Percentiles rank a stretch among this genome's conserved stretches.
These are phyloP conservation scores for Alternaria panax DNA, from an alignment of 2,329 filamentous ascomycete genomes.

Conservation along the genomic window DNA sequence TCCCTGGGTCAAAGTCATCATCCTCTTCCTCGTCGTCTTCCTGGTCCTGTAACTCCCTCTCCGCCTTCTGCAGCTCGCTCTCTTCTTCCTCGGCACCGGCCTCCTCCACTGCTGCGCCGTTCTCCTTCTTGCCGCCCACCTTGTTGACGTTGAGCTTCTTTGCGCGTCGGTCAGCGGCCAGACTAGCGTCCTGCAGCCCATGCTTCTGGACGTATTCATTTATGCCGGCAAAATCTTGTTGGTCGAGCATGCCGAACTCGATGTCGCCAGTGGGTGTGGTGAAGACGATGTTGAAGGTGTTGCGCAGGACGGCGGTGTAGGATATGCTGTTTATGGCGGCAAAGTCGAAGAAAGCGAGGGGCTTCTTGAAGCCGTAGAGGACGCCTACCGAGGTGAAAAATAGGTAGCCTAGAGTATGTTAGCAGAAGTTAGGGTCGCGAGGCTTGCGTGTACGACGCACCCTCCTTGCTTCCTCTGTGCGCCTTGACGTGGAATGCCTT, in stretches of 20 bases:
- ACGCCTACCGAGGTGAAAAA: constrained; percentile 69
- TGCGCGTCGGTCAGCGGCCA: constrained; percentile 66
- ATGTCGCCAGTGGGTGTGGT: constrained; percentile 62
- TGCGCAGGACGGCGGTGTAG: constrained; percentile 69
- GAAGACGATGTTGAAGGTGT: constrained; percentile 71
- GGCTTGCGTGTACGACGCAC: constrained; percentile 45
- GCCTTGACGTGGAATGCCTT: constrained; percentile 70
- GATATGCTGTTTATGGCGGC: constrained; percentile 65
- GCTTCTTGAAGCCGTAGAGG: constrained; percentile 71
- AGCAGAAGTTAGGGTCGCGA: constrained; percentile 5
- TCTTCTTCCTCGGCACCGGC: constrained; percentile 44
- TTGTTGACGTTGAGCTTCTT: constrained; percentile 65
- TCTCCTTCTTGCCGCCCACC: constrained; percentile 33
- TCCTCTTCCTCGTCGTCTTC: constrained; percentile 53
- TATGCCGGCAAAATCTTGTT: constrained; percentile 68
- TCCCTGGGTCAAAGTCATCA: constrained; percentile 53
- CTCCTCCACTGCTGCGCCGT: constrained; percentile 6
- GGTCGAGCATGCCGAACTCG: constrained; percentile 72
- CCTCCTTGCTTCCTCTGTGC: constrained; percentile 70
- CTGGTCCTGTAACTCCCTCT: constrained; percentile 46
- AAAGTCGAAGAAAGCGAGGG: constrained; percentile 68
- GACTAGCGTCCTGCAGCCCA: constrained; percentile 67
- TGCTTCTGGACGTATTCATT: constrained; percentile 69
- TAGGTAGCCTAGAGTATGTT: constrained; percentile 61
- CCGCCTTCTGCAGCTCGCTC: constrained; percentile 50